These are phyloP conservation scores for Nakazawaea anatomiae DNA, from an alignment of 805 yeast genomes.

Conservation along the genomic window DNA sequence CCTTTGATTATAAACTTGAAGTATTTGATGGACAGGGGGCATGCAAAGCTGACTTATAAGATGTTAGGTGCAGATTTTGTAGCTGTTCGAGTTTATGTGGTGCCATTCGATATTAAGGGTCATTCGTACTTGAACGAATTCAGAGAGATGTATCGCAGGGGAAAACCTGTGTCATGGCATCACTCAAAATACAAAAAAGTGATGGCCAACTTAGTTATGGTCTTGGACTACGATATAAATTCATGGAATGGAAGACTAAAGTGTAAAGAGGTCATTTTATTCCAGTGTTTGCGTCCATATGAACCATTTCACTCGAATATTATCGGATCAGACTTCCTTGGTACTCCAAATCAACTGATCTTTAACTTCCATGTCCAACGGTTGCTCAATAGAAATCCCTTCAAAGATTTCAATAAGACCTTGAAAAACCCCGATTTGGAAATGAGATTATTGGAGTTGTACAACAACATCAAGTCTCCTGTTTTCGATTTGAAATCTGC, in stretches of 20 bases:
- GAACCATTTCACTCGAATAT: conserved; percentile 12
- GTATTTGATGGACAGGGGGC: conserved; percentile 36
- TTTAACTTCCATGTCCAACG: conserved; percentile 29
- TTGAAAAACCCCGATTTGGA: conserved; percentile 13
- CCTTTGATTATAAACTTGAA: conserved; percentile 29
- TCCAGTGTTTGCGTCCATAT: conserved; percentile 14
- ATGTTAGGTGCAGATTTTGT: conserved; percentile 16
- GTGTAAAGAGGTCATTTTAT: conserved; percentile 11
- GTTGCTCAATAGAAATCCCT: conserved; percentile 21
- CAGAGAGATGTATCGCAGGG: conserved; percentile 28
- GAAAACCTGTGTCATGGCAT: conserved; percentile 28
- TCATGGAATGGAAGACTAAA: conserved; percentile 29
- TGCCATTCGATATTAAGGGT: conserved; percentile 40
- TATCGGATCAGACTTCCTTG: conserved; percentile 12
- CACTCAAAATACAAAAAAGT: conserved; percentile 22
- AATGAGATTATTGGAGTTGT: conserved; percentile 25
- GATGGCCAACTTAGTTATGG: conserved; percentile 30
- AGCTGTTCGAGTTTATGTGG: conserved; percentile 37
- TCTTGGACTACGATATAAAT: conserved; percentile 34
- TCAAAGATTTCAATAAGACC: conserved; percentile 1
- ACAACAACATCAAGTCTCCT: conserved; percentile 30
- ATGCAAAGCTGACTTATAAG: conserved; percentile 39
- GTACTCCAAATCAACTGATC: conserved; percentile 3
- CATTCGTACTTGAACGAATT: conserved; percentile 26
- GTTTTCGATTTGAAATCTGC: conserved; percentile 14